A percentile compares a stretch with the other conserved stretches of the same genome.
These are phyloP conservation scores for Microcyclospora tardicrescens DNA, from an alignment of 2,329 filamentous ascomycete species.

Conservation along the genomic window DNA sequence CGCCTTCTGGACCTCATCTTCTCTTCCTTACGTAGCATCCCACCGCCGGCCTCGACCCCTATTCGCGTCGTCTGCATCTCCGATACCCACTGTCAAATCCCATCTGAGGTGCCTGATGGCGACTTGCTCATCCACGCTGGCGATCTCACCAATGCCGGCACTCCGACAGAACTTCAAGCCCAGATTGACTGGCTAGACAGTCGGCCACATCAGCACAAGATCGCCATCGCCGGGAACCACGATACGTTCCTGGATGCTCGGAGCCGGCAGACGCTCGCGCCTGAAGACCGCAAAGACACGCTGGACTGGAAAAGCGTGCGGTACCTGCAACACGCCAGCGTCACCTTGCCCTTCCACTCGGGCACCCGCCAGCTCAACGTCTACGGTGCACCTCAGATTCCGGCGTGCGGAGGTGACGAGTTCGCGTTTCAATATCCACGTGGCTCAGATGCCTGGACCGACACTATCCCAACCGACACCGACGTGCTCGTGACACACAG, in stretches of 20 bases:
- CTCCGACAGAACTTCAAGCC: slow-evolving; percentile 59
- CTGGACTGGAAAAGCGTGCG: slow-evolving; percentile 55
- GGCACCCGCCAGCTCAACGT: slow-evolving; percentile 47
- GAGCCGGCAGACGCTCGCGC: slow-evolving; percentile 37
- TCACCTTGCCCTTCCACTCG: slow-evolving; percentile 48
- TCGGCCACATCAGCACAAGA: slow-evolving; percentile 65
- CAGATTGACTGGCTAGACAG: slow-evolving; percentile 70
- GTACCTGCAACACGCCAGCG: slow-evolving; percentile 60
- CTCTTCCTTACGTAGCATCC: slow-evolving; percentile 53
- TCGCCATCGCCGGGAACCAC: slow-evolving; percentile 79
- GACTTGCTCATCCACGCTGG: slow-evolving; percentile 85
- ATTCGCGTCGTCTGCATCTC: slow-evolving; percentile 78
- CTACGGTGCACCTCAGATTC: slow-evolving; percentile 73
- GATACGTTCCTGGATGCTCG: slow-evolving; percentile 69
- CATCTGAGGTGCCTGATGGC: slow-evolving; percentile 50
- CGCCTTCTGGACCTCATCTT: slow-evolving; percentile 35
- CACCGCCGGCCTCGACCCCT: slow-evolving; percentile 39
- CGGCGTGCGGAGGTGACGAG: slow-evolving; percentile 55
- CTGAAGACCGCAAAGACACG: slow-evolving; percentile 41
- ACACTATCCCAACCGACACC: slow-evolving; percentile 55
- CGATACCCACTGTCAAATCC: slow-evolving; percentile 63
- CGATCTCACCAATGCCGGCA: slow-evolving; percentile 66
- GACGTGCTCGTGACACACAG: slow-evolving; percentile 74
- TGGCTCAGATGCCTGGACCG: slow-evolving; percentile 55
- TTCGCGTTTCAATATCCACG: slow-evolving; percentile 68